Evolutionary conservation across 2,329 filamentous ascomycete species (phyloP).

Genomic region (Nemania abortiva): DNA sequence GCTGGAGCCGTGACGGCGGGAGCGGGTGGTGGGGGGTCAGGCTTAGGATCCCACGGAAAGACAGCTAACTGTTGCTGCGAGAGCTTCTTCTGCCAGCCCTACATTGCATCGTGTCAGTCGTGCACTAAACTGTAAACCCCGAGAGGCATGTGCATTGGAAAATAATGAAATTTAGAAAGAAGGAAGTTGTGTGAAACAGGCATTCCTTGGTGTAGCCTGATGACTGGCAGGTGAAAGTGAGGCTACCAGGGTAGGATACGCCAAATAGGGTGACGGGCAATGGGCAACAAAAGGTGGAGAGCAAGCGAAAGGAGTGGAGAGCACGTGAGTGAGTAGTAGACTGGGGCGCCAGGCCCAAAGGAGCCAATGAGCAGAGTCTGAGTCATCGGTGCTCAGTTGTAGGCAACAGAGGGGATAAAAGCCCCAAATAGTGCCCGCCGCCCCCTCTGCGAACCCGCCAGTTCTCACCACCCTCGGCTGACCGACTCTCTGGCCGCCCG

Average conservation of each 20-base stretch:
- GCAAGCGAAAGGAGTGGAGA: slow-evolving; percentile 21
- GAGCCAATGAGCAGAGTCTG: slow-evolving; percentile 44
- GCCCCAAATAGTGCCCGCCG: slow-evolving; percentile 67
- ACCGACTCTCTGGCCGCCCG: slow-evolving; percentile 37
- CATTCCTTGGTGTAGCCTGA: slow-evolving; percentile 8
- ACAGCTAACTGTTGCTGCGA: slow-evolving; percentile 84
- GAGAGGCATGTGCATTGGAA: neutral
- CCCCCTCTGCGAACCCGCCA: slow-evolving; percentile 58
- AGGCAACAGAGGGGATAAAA: slow-evolving; percentile 59
- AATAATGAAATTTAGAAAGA: neutral
- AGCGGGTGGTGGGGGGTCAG: slow-evolving; percentile 67
- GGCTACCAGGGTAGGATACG: slow-evolving; percentile 25
- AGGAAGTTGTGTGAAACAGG: neutral
- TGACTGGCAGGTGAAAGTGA: slow-evolving; percentile 3
- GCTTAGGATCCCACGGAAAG: slow-evolving; percentile 96
- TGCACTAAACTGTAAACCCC: neutral
- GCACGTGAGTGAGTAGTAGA: slow-evolving; percentile 45
- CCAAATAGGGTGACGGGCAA: slow-evolving; percentile 23
- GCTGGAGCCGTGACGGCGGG: slow-evolving; percentile 54
- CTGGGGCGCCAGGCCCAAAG: slow-evolving; percentile 2
- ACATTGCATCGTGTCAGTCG: slow-evolving; percentile 42
- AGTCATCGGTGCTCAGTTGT: slow-evolving; percentile 44
- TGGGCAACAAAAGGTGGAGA: neutral
- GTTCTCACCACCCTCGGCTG: slow-evolving; percentile 56
- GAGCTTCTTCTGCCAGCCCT: slow-evolving; percentile 96